Conservation (phyloP, 2,329 filamentous ascomycete species). For the Cladosporium sp. region DNA sequence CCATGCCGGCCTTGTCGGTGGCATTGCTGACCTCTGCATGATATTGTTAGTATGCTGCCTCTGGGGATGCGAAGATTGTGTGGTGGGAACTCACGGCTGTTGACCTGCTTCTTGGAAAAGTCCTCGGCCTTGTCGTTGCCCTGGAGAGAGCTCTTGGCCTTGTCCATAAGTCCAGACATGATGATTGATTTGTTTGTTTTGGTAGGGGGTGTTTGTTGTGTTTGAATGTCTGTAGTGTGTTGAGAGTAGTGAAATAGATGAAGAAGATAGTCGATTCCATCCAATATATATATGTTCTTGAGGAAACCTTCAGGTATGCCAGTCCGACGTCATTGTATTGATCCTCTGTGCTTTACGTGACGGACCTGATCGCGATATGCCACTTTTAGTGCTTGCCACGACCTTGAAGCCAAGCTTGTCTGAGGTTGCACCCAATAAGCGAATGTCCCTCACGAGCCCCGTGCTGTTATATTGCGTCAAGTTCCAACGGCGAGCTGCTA, state of each 20-base stretch:
- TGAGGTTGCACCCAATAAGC: too few relatives aligned
- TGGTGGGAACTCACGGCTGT: conserved; percentile 11
- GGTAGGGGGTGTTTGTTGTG: background rate
- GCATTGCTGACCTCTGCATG: conserved; percentile 17
- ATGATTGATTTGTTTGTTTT: conserved; percentile 1
- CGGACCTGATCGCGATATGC: too few relatives aligned
- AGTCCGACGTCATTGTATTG: too few relatives aligned
- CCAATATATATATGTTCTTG: too few relatives aligned
- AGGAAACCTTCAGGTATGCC: too few relatives aligned
- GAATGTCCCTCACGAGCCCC: too few relatives aligned
- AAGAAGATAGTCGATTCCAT: background rate
- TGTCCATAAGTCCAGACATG: conserved; percentile 24
- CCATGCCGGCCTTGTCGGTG: conserved; percentile 20
- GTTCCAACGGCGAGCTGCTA: too few relatives aligned
- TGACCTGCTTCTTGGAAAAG: conserved; percentile 15
- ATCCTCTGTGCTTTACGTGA: too few relatives aligned
- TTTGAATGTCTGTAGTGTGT: background rate
- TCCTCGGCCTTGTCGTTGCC: conserved; percentile 17
- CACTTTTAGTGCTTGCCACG: too few relatives aligned
- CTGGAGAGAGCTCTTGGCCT: conserved; percentile 15
- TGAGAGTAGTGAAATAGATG: background rate
- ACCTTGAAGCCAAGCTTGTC: too few relatives aligned
- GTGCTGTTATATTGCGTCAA: too few relatives aligned
- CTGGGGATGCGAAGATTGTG: background rate
- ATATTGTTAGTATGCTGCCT: background rate